Conservation (phyloP, 2,329 filamentous ascomycete genomes). For the Verticillium nonalfalfae region DNA sequence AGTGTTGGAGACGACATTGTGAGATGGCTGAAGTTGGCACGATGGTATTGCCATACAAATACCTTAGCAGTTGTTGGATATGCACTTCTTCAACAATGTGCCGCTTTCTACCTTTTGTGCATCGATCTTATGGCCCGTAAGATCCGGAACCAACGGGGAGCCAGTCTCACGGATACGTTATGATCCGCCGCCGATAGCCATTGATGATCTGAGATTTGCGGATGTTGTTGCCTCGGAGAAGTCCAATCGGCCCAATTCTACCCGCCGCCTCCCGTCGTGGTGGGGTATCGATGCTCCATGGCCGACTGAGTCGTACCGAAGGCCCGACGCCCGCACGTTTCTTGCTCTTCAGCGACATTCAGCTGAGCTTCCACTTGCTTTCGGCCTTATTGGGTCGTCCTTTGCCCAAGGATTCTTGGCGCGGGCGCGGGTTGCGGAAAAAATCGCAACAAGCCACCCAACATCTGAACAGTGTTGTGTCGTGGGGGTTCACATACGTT, state of each 20-base stretch:
- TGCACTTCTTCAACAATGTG: not conserved
- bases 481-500: no score
- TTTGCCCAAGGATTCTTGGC: no score
- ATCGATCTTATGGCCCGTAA: not conserved
- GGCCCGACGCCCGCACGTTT: no score
- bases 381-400: no score
- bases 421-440: no score
- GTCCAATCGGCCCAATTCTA: not conserved
- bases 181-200: not conserved
- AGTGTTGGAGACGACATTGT: not conserved
- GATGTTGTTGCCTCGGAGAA: not conserved
- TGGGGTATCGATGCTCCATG: not conserved
- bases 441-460: no score
- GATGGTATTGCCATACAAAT: not conserved
- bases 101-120: not conserved
- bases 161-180: not conserved
- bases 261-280: not conserved
- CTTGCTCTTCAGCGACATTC: no score
- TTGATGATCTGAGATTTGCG: not conserved
- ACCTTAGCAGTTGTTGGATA: not conserved
- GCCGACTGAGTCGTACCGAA: not conserved
- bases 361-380: no score
- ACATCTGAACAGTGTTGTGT: no score
- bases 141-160: not conserved
- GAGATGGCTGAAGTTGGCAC: not conserved